A percentile compares a stretch with the other conserved stretches of the same genome.
Evolutionary conservation across 2,329 filamentous ascomycete species (phyloP).

Genomic region (Fusarium setosum): DNA sequence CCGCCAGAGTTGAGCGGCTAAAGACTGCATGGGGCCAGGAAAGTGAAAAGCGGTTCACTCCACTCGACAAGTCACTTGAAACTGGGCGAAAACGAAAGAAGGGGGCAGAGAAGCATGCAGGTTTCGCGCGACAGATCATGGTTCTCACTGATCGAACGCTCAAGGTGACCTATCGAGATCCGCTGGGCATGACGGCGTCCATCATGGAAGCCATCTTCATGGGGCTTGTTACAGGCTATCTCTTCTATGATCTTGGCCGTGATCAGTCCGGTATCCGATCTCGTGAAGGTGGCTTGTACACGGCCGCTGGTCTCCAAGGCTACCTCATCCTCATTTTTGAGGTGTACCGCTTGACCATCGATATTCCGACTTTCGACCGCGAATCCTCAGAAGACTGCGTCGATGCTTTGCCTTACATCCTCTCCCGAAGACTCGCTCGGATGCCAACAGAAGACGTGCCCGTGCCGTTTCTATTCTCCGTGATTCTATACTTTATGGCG

Average conservation of each 20-base stretch:
- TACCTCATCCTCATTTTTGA: constrained; percentile 83
- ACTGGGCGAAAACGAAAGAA: constrained; percentile 26
- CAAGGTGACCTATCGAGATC: constrained; percentile 79
- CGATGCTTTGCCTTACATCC: constrained; percentile 73
- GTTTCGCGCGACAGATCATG: constrained; percentile 70
- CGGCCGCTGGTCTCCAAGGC: constrained; percentile 76
- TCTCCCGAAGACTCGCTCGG: constrained; percentile 76
- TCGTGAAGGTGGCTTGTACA: constrained; percentile 78
- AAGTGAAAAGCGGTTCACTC: constrained; percentile 43
- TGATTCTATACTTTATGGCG: constrained; percentile 83
- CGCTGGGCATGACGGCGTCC: constrained; percentile 78
- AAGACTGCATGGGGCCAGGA: constrained; percentile 68
- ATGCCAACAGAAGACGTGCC: constrained; percentile 78
- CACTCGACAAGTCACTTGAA: constrained; percentile 25
- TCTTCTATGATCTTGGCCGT: constrained; percentile 74
- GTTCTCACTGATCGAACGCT: constrained; percentile 78
- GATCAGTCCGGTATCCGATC: constrained; percentile 80
- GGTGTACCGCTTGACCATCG: constrained; percentile 78
- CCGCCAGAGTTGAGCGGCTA: constrained; percentile 69
- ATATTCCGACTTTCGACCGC: constrained; percentile 81
- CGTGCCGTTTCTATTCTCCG: constrained; percentile 76
- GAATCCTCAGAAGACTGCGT: constrained; percentile 80
- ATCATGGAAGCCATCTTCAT: constrained; percentile 77
- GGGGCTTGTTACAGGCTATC: constrained; percentile 78
- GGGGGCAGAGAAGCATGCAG: constrained; percentile 57